Evolutionary conservation across 179 eudicot genomes (phyloP).

Genomic region (Pouteria campechiana): DNA sequence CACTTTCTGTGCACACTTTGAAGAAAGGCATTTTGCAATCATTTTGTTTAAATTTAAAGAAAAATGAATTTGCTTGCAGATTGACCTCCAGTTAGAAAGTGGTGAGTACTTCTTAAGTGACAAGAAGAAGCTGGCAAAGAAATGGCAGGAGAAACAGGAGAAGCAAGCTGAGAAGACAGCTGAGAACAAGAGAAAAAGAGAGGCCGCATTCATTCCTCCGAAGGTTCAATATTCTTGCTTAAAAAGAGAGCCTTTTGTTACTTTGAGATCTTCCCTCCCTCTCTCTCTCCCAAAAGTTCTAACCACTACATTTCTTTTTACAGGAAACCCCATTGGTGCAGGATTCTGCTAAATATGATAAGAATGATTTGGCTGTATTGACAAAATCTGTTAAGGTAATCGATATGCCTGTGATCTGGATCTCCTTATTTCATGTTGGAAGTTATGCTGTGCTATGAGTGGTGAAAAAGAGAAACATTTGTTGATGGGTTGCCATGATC

Average conservation of each 20-base stretch:
- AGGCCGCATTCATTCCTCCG: slow-evolving; percentile 71
- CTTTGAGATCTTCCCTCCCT: not conserved
- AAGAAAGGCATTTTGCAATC: no score
- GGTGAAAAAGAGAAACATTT: no score
- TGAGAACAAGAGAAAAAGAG: slow-evolving; percentile 65
- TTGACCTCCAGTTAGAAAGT: slow-evolving; percentile 66
- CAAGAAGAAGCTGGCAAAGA: slow-evolving; percentile 57
- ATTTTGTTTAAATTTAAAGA: no score
- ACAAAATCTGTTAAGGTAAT: slow-evolving; percentile 62
- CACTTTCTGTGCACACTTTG: no score
- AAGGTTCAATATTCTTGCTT: slow-evolving; percentile 48
- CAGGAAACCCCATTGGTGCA: slow-evolving; percentile 49
- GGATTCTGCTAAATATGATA: slow-evolving; percentile 14
- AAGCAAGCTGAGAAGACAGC: slow-evolving; percentile 73
- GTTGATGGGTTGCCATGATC: no score
- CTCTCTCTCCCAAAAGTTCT: not conserved
- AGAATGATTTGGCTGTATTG: slow-evolving; percentile 34
- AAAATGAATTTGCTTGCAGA: slow-evolving; percentile 38
- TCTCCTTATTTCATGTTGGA: not conserved
- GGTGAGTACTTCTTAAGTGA: slow-evolving; percentile 88
- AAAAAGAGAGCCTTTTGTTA: no score
- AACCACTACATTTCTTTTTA: not conserved
- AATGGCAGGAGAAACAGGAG: slow-evolving; percentile 73
- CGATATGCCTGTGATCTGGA: not conserved
- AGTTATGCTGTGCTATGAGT: no score